phyloP scores from a whole-genome alignment of 2,329 filamentous ascomycete species.

The Lecanicillium sp. region DNA sequence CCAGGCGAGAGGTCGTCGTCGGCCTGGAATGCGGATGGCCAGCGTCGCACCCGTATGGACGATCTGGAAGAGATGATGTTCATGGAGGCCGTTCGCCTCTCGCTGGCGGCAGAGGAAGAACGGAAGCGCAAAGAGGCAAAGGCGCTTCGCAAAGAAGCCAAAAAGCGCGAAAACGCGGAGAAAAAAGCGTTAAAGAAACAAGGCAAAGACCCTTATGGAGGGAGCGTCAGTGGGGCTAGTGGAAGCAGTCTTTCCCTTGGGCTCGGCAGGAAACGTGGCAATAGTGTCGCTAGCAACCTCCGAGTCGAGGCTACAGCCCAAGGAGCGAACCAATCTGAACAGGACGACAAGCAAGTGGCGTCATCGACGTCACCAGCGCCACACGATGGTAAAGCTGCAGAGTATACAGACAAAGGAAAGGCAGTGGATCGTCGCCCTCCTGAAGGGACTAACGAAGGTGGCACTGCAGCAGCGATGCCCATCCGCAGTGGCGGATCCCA shows the following conservation, averaged over 20 bases:
- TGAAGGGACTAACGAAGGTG: conserved; percentile 11
- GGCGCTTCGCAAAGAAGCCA: conserved; percentile 59
- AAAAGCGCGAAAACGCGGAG: conserved; percentile 76
- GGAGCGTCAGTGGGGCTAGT: conserved; percentile 36
- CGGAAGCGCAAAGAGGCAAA: conserved; percentile 67
- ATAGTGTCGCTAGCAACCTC: conserved; percentile 52
- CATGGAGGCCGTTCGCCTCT: conserved; percentile 88
- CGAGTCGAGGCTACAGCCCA: conserved; percentile 47
- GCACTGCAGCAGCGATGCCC: conserved; percentile 29
- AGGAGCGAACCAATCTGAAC: conserved; percentile 26
- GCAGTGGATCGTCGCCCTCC: conserved; percentile 48
- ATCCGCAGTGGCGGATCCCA: conserved; percentile 57
- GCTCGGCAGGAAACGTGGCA: conserved; percentile 48
- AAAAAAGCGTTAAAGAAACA: conserved; percentile 68
- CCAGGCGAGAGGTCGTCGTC: conserved; percentile 14
- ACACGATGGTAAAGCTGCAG: conserved; percentile 16
- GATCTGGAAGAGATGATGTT: conserved; percentile 98
- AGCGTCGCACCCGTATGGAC: conserved; percentile 53
- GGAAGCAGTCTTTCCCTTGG: conserved; percentile 58
- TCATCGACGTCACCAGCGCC: conserved; percentile 15
- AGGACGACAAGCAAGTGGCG: conserved; percentile 11
- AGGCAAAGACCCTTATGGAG: conserved; percentile 25
- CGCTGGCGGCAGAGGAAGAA: conserved; percentile 87
- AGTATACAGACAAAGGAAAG: conserved; percentile 54
- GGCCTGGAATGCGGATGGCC: conserved; percentile 12